Evolutionary conservation across 257 asterid species (phyloP), one percentile per base, ranked within the genome.

Genomic region (Penstemon barbatus): DNA sequence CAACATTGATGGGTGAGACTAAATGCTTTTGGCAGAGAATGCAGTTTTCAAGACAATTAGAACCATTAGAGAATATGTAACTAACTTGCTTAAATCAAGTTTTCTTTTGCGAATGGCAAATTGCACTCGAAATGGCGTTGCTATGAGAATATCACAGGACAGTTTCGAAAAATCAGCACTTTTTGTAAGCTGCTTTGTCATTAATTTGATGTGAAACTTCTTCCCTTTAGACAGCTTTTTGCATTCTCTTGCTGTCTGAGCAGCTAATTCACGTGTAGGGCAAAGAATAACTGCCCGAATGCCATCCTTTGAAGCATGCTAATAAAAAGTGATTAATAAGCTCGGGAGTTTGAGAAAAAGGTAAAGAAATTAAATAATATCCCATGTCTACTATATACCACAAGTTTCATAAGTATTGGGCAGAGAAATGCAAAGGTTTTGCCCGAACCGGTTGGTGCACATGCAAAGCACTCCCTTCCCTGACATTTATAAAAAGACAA

Each of bases 371-470:
- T 3, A 7, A 11, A 19, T 33, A 11, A 8, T 25, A 15, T 55
- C 18, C 52, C 8, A 43, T 38, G 49, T 10, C 33, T 58, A 15
- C 13, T 15, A 9, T 10, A 58, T 78, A 89, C 98, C 98, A 81
- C 76, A 71, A 92, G 95, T 83, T 84, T 89, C 83, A 86, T 83
- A 66, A 92, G 87, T 70, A 89, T 84, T 6, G 97, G 98, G 77
- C 91, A 87, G 71, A 87, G 74, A 71, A 92, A 89, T 48, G 98
- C 96, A 74, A 89, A 86, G 15, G 98, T 92, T 79, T 92, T 89
- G n/a, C 98, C 98, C 65, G 92, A 92, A 75, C 98, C 98, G 73
- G 98, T 89, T 48, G 94, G 97, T 59, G 97, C 98, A 84, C 92
- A 86, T 15, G 95, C 96, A 77, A 92, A 89, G 79, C 98, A 92